phyloP scores from a whole-genome alignment of 2,329 filamentous ascomycete genomes.

The Fusarium sp. region DNA sequence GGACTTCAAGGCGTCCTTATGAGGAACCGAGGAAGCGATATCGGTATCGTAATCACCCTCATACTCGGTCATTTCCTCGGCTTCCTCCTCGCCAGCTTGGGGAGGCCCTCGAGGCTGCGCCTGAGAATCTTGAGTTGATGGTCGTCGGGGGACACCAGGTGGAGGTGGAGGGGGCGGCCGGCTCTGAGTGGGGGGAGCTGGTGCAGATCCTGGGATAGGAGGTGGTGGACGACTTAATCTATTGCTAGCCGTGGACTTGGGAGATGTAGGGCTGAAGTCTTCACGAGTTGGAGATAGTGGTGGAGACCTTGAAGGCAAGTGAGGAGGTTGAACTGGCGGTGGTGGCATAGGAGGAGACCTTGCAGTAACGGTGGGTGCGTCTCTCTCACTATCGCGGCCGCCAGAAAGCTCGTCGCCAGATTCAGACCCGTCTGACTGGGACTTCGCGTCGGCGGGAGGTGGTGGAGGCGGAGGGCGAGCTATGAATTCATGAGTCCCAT shows the following conservation, averaged over 20 bases:
- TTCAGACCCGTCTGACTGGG: slow-evolving; percentile 82
- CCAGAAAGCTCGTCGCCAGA: slow-evolving; percentile 88
- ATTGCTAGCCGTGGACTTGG: slow-evolving; percentile 60
- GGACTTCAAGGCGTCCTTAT: slow-evolving; percentile 91
- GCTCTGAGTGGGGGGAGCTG: slow-evolving; percentile 62
- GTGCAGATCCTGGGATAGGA: slow-evolving; percentile 70
- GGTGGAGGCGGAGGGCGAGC: slow-evolving; percentile 70
- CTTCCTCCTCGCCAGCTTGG: slow-evolving; percentile 71
- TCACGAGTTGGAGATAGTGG: slow-evolving; percentile 51
- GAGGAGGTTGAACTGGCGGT: slow-evolving; percentile 50
- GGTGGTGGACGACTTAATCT: slow-evolving; percentile 69
- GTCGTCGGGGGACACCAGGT: slow-evolving; percentile 65
- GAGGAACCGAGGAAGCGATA: slow-evolving; percentile 91
- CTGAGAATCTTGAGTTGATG: slow-evolving; percentile 69
- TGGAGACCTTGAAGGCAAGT: slow-evolving; percentile 51
- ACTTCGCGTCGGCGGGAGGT: slow-evolving; percentile 66
- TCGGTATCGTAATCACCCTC: slow-evolving; percentile 99
- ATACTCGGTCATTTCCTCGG: slow-evolving; percentile 89
- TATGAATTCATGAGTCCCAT: slow-evolving; percentile 54
- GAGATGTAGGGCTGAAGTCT: slow-evolving; percentile 58
- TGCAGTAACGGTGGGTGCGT: slow-evolving; percentile 39
- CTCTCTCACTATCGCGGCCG: slow-evolving; percentile 58
- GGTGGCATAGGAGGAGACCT: slow-evolving; percentile 60
- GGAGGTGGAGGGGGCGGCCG: slow-evolving; percentile 78
- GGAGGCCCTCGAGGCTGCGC: slow-evolving; percentile 55